phyloP scores from a whole-genome alignment of 73 alveolate genomes.

The Tetrahymena borealis region DNA sequence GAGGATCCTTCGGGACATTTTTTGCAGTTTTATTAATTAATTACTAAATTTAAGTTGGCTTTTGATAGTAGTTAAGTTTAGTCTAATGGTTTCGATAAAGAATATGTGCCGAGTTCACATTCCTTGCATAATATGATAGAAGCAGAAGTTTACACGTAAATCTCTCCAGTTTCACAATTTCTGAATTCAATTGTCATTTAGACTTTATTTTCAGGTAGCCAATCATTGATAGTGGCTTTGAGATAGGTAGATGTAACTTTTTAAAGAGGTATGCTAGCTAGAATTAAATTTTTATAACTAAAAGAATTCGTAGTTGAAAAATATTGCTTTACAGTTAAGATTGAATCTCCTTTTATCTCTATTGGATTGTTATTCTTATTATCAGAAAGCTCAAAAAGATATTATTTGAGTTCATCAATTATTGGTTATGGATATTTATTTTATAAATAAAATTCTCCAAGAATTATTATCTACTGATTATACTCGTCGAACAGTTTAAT shows the following conservation, averaged over 20 bases:
- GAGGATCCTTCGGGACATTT: neutral
- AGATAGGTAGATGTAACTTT: neutral
- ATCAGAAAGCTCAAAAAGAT: too few species aligned
- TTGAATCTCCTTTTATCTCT: too few species aligned
- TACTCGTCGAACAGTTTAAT: neutral
- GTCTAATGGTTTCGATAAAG: neutral
- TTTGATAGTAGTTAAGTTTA: neutral
- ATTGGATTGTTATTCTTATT: too few species aligned
- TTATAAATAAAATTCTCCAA: neutral
- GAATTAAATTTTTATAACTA: neutral
- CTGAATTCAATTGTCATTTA: neutral
- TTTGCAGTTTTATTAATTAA: neutral
- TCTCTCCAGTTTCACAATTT: neutral
- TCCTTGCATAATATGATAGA: neutral
- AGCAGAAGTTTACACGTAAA: neutral
- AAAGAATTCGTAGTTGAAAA: neutral
- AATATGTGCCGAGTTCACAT: neutral
- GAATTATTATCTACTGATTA: neutral
- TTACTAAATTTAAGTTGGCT: neutral
- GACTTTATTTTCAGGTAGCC: neutral
- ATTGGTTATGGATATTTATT: neutral
- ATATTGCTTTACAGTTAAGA: too few species aligned
- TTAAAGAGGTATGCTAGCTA: too few species aligned
- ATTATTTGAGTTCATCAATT: neutral
- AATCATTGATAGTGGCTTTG: neutral